A percentile compares a stretch with the other conserved stretches of the same genome.
Evolutionary conservation across 78 protist species (phyloP).

Genomic region (Dictyostelium intermedium): DNA sequence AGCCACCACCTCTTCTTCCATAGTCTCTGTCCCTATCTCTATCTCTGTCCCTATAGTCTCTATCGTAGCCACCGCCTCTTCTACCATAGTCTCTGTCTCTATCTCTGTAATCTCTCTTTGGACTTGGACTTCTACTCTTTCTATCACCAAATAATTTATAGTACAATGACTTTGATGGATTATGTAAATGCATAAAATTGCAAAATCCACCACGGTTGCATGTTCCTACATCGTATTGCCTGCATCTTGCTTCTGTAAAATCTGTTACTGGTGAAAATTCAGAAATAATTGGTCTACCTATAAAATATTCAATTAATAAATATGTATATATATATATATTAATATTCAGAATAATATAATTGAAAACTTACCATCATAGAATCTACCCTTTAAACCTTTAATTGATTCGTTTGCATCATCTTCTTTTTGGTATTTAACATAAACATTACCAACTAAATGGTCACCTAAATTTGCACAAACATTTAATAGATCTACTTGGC

Average conservation of each 20-base stretch:
- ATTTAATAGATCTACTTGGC: constrained; percentile 90
- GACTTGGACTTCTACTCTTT: constrained; percentile 69
- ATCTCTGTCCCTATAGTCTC: constrained; percentile 33
- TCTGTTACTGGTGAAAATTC: constrained; percentile 99
- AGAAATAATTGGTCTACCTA: constrained; percentile 92
- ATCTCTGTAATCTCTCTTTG: constrained; percentile 42
- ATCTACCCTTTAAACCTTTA: constrained; percentile 89
- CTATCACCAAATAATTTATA: constrained; percentile 76
- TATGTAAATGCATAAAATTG: constrained; percentile 98
- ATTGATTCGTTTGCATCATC: constrained; percentile 94
- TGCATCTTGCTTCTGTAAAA: constrained; percentile 94
- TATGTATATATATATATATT: neutral
- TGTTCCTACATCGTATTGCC: constrained; percentile 93
- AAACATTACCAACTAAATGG: constrained; percentile 98
- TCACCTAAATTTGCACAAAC: constrained; percentile 97
- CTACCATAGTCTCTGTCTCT: constrained; percentile 29
- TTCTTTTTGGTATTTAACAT: constrained; percentile 94
- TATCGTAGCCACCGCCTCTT: constrained; percentile 17
- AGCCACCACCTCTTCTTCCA: constrained; percentile 17
- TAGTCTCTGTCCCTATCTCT: neutral
- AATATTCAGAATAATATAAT: neutral
- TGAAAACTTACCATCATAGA: constrained; percentile 84
- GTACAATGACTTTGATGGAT: constrained; percentile 47
- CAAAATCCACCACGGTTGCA: constrained; percentile 98
- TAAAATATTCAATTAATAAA: neutral